Base-by-base conservation (phyloP, 176 grass and related monocot species). In the Carex littledalei region DNA sequence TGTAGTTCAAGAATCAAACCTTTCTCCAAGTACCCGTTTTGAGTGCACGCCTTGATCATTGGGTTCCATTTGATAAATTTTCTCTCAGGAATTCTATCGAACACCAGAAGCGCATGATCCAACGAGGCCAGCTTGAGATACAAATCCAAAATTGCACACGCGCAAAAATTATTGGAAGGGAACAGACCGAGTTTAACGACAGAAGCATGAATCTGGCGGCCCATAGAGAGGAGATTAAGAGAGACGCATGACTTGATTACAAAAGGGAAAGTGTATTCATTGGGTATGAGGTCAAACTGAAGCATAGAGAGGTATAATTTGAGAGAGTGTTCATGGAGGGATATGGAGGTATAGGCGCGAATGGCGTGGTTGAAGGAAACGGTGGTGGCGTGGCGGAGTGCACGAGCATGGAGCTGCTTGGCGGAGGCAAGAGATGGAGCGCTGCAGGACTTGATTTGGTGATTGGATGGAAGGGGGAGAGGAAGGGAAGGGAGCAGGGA, bases 1-100 rank as follows among this genome's bases (percentile, higher is more conserved):
- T 50, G 47, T 11, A 50, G 62, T 65, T 65, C 2, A 76, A 76
- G 45, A 76, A 49, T 22, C 2, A 50, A 76, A 76, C 71, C 71
- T 76, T 21, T 76, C 10, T 87, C 58, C 84, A 89, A 87, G 53
- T 81, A 89, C 10, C 87, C 87, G 61, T 92, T 86, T 37, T 92
- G 87, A 0, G 68, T 58, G 68, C 3, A 83, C 34, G 85, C 66
- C 54, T 81, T 80, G 55, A 92, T 85, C 85, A 92, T 92, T 41
- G 81, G 74, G 63, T 89, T 92, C 85, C 90, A 92, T 8, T 75
- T 54, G 29, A 87, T 43, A 6, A 56, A 64, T 54, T 39, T 82
- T 81, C 81, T 82, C 20, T 71, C 63, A 21, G 62, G 84, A 47
- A 89, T 89, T 87, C 68, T 83, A n/a, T 92, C 85, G 62, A 92